These are phyloP conservation scores for Ophiocordyceps camponoti-leonardi DNA, from an alignment of 2,329 filamentous ascomycete species.

Conservation along the genomic window DNA sequence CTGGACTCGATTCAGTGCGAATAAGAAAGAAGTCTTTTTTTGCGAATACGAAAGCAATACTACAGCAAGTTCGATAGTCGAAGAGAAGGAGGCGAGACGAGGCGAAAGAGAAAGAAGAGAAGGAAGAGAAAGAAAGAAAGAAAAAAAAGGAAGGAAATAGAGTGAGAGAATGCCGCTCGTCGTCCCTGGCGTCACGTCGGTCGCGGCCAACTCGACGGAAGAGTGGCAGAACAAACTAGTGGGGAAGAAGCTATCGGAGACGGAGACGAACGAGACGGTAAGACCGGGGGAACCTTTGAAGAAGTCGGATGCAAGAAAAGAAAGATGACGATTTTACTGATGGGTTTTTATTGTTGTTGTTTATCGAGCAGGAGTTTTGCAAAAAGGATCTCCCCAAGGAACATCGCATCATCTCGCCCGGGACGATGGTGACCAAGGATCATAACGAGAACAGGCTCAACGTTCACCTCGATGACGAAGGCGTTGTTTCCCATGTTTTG, in stretches of 20 bases:
- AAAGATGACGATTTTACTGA: no score
- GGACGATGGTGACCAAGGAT: slow-evolving; percentile 40
- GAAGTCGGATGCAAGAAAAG: no score
- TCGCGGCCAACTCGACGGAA: slow-evolving; percentile 26
- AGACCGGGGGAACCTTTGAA: no score
- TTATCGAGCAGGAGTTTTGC: slow-evolving; percentile 37
- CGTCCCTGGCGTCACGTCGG: slow-evolving; percentile 37
- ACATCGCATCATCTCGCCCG: slow-evolving; percentile 38
- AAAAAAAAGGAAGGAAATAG: neutral
- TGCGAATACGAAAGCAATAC: no score
- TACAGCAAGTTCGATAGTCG: no score
- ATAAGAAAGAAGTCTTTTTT: no score
- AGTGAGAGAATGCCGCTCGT: slow-evolving; percentile 43
- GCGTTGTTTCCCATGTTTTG: slow-evolving; percentile 40
- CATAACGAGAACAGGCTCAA: slow-evolving; percentile 37
- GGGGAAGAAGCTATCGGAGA: slow-evolving; percentile 43
- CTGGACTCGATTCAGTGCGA: no score
- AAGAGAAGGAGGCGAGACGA: neutral
- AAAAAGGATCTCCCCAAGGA: slow-evolving; percentile 40
- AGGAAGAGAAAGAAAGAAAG: neutral
- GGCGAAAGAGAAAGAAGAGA: neutral
- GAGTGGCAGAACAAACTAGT: slow-evolving; percentile 46
- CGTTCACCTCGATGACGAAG: slow-evolving; percentile 40
- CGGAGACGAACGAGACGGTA: slow-evolving; percentile 34
- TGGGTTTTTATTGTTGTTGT: no score